Evolutionary conservation across 306 rosid species (phyloP), one percentile per base, ranked within the genome.

Genomic region (Bauhinia variegata): DNA sequence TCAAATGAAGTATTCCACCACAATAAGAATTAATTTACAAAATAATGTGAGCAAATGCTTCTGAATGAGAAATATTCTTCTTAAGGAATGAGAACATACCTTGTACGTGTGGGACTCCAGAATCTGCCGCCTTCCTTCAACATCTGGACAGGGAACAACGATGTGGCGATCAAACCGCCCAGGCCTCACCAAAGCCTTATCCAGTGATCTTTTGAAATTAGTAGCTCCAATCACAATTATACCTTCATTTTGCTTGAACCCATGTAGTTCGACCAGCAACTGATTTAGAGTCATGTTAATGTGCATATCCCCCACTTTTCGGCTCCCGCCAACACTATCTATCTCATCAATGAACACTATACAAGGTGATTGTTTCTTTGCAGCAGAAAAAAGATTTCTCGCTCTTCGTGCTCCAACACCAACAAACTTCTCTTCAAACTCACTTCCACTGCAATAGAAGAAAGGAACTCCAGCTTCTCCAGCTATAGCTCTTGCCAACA

Each of bases 71-170:
- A 39, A 49, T 13, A 41, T 43, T 42, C 37, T 70, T 37, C 28
- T n/a, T n/a, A 2, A 44, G 8, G 56, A 51, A 28, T 32, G 46
- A 33, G 53, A 75, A 16, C 56, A 76, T 79, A 93, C 99, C 97
- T 93, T 93, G 19, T 90, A 81, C 92, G 86, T 90, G 78, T 88
- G 90, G 53, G 82, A 78, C 71, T 93, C 97, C 87, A 93, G 73
- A 79, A 93, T 90, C 76, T 93, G 97, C 28, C 89, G 79, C 70
- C 99, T 86, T 58, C 87, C 95, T 80, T 85, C 85, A 70, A 80
- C 89, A 18, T 85, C 89, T 12, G 89, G 89, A 71, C 82, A 82
- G 53, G 89, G 89, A 43, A 85, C 89, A 28, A 82, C 85, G 70
- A 82, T 76, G 41, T 85, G 85, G 43, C 87, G 87, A 77, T 85